Conservation (phyloP, 1,139 yeast species). For the Nakaseomyces nivariensis region DNA sequence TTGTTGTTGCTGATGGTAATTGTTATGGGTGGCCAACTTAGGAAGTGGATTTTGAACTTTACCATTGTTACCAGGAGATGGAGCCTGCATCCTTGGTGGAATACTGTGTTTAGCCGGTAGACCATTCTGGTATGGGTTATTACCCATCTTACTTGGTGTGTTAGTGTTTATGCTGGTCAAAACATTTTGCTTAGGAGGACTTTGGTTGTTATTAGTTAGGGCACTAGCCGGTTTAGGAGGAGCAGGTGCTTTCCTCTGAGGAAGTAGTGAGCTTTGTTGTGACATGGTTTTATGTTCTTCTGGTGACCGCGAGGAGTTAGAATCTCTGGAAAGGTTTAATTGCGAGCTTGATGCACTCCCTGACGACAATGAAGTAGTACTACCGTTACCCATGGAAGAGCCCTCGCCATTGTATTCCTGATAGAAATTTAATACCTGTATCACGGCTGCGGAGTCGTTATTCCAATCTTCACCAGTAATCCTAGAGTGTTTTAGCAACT, state of each 20-base stretch:
- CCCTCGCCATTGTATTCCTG: conserved; percentile 29
- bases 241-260: conserved; percentile 41
- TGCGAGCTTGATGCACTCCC: background rate
- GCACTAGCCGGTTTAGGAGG: conserved; percentile 30
- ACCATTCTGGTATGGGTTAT: background rate
- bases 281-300: background rate
- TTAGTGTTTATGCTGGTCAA: background rate
- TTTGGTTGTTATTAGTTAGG: background rate
- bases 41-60: background rate
- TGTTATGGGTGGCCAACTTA: conserved; percentile 1
- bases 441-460: conserved; percentile 74
- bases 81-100: conserved; percentile 2
- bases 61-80: conserved; percentile 5
- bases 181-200: background rate
- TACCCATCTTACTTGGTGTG: background rate
- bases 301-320: background rate
- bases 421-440: conserved; percentile 88
- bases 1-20: conserved; percentile 19
- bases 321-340: background rate
- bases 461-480: conserved; percentile 76
- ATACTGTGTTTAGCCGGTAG: background rate
- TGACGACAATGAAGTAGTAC: background rate
- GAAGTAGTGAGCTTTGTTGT: conserved; percentile 23
- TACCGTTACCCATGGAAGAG: background rate
- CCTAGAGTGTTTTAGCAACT: conserved; percentile 58